Base-by-base conservation (phyloP, 1,139 yeast species). In the Suhomyces ambrosiae region DNA sequence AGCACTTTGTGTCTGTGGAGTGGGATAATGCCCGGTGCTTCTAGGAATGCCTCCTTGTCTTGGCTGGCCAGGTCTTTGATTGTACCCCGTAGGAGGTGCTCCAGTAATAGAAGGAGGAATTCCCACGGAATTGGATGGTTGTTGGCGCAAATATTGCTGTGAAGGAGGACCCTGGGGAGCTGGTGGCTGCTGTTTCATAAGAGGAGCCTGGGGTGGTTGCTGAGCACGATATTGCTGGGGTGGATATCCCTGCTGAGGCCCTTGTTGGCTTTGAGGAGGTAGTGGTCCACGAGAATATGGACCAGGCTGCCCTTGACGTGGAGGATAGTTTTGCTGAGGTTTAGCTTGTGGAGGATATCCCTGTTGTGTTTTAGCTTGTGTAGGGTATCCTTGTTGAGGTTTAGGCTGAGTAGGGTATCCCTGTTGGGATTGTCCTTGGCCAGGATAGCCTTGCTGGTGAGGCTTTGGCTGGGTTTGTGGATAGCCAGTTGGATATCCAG, bases 11-110 rank as follows among this genome's bases (percentile, higher is more conserved):
- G 31, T 27, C 17, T 37, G 34, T 13, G 32, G 35, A 6, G 32
- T 31, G 13, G 21, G 37, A 12, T 33, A 31, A 22, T 41, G 40
- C 11, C 45, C 45, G 10, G 28, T 38, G 27, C 36, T 38, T 21
- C 43, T 36, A 4, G 46, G 46, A 21, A 41, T 41, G 9, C 37
- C 46, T 3, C 38, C 41, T 18, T 33, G 47, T 31, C 44, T 43
- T 27, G 46, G 50, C n/a, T 33, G 46, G 33, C 8, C 15, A 3
- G 36, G 41, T n/a, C 30, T 34, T 33, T 42, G 42, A 56, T 28
- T 49, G 55, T 7, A 35, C 7, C 35, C 38, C 6, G 34, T 21
- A 7, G 33, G 38, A 9, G 32, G 32, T 1, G 23, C 31, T 9
- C 33, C 35, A n/a, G 29, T 25, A 2, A 17, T 22, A 5, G 34